Base-by-base conservation (phyloP, 202 grass and related monocot genomes). In the Miscanthus sacchariflorus region DNA sequence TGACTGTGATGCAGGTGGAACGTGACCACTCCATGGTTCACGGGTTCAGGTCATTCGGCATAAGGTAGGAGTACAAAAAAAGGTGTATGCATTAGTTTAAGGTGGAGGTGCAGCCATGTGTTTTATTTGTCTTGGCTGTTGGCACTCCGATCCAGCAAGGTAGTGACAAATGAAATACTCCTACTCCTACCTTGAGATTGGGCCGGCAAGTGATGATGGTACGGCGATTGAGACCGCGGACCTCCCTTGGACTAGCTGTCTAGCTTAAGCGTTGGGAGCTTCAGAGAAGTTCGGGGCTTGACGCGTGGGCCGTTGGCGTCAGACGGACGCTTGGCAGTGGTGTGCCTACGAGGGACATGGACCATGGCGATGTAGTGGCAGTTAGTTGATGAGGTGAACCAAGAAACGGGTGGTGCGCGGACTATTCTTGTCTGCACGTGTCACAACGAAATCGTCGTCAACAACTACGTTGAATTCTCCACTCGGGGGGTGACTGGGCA, bases 11-110 rank as follows among this genome's bases (percentile, higher is more conserved):
- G 79, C 49, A 6, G 39, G 40, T 70, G 35, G 70, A 69, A 25
- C 70, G 69, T 76, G 88, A 14, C 27, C 38, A 24, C 38, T 76
- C 77, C 88, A 81, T 89, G 2, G 14, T 49, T 23, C 36, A 25
- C 7, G 10, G 19, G n/a, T 74, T n/a, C 72, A 69, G 12, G 79
- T 56, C 2, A 74, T 23, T 7, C 54, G 7, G 25, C 63, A 21
- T 52, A 67, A 0, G 30, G 9, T 7, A 30, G 28, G 28, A 30
- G 28, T 30, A 30, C 28, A 30, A 30, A 30, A 30, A 30, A 30
- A 30, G 28, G 28, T 30, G 28, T 30, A 30, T n/a, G 56, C 56
- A 59, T 56, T 21, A 40, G 43, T 76, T 69, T 33, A 70, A 19
- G 74, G 48, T 61, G 35, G 49, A 46, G 23, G 2, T 61, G 21